Conservation (phyloP, 352 stramenopile genomes). For the Phytophthora syringae region DNA sequence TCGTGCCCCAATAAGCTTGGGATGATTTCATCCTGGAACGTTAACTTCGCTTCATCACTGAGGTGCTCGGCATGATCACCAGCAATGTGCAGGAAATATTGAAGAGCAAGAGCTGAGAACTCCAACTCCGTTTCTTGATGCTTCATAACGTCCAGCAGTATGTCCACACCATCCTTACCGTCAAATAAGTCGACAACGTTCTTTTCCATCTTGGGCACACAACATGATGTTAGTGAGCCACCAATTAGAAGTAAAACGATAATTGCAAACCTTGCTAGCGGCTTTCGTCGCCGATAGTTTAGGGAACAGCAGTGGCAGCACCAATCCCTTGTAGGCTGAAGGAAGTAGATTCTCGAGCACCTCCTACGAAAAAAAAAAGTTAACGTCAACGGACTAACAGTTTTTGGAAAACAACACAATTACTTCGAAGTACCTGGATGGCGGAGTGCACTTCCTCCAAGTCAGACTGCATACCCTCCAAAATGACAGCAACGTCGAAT, state of each 20-base stretch:
- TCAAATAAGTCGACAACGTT: constrained; percentile 54
- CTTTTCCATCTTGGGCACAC: constrained; percentile 59
- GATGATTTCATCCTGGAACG: constrained; percentile 64
- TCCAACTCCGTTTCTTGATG: constrained; percentile 68
- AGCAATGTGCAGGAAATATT: constrained; percentile 86
- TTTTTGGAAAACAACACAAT: background rate
- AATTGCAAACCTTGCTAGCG: constrained; percentile 47
- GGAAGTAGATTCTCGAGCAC: constrained; percentile 84
- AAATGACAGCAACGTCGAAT: constrained; percentile 83
- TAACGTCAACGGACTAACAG: background rate
- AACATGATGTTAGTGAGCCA: constrained; percentile 4
- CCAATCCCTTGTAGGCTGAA: constrained; percentile 71
- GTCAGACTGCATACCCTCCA: constrained; percentile 82
- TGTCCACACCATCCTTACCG: constrained; percentile 57
- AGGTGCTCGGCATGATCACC: constrained; percentile 57
- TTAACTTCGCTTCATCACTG: constrained; percentile 37
- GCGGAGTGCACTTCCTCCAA: constrained; percentile 75
- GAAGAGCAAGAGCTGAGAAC: constrained; percentile 73
- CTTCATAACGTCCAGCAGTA: constrained; percentile 77
- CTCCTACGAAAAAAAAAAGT: constrained; percentile 47
- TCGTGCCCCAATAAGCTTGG: constrained; percentile 64
- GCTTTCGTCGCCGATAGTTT: constrained; percentile 63
- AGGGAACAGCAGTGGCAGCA: constrained; percentile 79
- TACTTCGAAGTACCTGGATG: constrained; percentile 54
- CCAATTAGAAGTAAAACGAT: background rate